Conservation (phyloP, 345 rosid species). For the Populus ilicifolia region DNA sequence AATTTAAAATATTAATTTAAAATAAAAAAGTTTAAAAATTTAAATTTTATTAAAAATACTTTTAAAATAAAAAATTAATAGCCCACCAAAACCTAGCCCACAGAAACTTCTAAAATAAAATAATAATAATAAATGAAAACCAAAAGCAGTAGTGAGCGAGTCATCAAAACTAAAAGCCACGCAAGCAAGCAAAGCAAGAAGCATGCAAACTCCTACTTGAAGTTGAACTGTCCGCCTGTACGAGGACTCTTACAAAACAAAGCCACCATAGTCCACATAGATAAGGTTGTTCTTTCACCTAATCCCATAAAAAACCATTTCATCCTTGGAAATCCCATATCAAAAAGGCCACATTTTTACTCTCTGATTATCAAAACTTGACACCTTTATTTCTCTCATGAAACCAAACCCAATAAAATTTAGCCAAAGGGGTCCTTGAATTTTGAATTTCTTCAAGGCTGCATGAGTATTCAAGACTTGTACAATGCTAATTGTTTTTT, state of each 20-base stretch:
- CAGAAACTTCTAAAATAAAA: not conserved
- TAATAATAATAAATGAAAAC: not conserved
- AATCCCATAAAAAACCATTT: not conserved
- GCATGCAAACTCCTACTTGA: constrained; percentile 5
- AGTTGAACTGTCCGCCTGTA: constrained; percentile 12
- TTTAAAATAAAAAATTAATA: no score
- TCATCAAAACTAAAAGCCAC: constrained; percentile 14
- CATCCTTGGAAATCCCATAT: not conserved
- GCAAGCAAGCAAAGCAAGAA: not conserved
- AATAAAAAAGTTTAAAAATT: no score
- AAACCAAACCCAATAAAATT: not conserved
- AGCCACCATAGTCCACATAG: not conserved
- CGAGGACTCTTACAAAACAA: not conserved
- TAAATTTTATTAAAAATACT: no score
- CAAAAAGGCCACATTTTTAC: not conserved
- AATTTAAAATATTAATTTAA: no score
- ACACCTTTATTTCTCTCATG: constrained; percentile 3
- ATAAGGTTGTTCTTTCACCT: constrained; percentile 1
- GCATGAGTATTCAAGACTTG: constrained; percentile 50
- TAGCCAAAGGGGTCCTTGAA: not conserved
- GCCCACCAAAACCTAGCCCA: not conserved
- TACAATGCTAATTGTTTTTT: constrained; percentile 16
- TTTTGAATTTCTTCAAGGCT: constrained; percentile 27
- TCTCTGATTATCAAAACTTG: not conserved
- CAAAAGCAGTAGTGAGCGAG: not conserved